Conservation (phyloP, 73 alveolate species). For the Paramecium tetraurelia region DNA sequence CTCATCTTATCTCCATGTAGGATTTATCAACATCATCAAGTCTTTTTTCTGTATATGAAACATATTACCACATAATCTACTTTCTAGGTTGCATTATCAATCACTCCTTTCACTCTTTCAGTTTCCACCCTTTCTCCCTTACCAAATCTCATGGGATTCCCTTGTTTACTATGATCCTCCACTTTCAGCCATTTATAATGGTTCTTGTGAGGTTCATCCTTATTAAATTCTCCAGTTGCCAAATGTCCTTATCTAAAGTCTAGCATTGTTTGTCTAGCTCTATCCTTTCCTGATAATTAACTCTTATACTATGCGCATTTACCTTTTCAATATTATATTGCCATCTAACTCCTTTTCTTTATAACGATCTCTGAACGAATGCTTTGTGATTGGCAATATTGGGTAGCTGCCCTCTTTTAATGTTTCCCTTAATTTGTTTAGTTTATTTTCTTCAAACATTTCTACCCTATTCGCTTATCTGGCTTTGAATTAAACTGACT, state of each 20-base stretch:
- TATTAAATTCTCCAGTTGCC: not conserved
- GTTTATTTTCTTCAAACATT: not conserved
- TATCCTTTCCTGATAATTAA: not conserved
- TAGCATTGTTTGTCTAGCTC: not conserved
- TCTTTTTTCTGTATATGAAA: conserved; percentile 32
- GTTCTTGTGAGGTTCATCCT: conserved; percentile 3
- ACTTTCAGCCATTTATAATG: conserved; percentile 33
- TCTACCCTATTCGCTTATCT: not conserved
- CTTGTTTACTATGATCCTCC: not conserved
- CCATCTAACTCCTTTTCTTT: not conserved
- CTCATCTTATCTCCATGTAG: not conserved
- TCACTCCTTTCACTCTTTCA: not conserved
- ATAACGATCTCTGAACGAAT: conserved; percentile 27
- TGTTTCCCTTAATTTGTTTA: not conserved
- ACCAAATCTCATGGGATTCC: conserved; percentile 31
- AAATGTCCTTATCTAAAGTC: not conserved
- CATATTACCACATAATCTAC: not conserved
- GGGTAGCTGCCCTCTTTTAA: conserved; percentile 26
- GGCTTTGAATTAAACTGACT: conserved; percentile 5
- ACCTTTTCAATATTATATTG: not conserved
- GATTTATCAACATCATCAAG: not conserved
- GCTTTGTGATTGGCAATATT: not conserved
- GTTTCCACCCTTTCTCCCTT: not conserved
- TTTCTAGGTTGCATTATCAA: not conserved
- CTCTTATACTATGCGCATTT: not conserved